Evolutionary conservation across 768 basidiomycete species (phyloP), one percentile per base, ranked within the genome.

Genomic region (Fomitopsis serialis): DNA sequence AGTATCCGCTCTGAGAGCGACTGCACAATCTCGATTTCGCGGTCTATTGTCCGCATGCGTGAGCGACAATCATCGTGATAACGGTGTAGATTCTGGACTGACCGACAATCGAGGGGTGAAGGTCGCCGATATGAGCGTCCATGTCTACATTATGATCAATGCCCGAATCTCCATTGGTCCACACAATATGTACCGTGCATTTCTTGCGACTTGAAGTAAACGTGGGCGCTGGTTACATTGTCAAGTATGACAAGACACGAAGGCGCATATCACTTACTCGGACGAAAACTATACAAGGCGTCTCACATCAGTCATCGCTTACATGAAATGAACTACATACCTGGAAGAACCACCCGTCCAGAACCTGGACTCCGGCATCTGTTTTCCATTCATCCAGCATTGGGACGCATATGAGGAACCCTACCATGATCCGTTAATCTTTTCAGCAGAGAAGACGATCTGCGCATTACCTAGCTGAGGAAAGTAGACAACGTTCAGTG

Each of bases 11-110:
- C 83, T n/a, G 82, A 71, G 17, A 98, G 73, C n/a, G 74, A 77
- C 58, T 96, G 91, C 0, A 93, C 66, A 43, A 98, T 89, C 66
- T 98, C 94, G n/a, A 96, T 83, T 69, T 97, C 94, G 25, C 78
- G 72, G 55, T 78, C 94, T 83, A 57, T 24, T 27, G 59, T 57
- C 19, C 22, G n/a, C 13, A 21, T 2, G 8, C 24, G 3, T 49
- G 19, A 23, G 23, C 10, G 23, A 4, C 9, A 7, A 6, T 19
- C 8, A 11, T 40, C 8, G 4, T 40, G 5, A 4, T 17, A 8
- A 40, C 19, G 11, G 29, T 11, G 29, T 8, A 15, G 37, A 7
- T 15, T 17, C 19, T n/a, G 37, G 12, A 58, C 77, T 50, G 58
- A 82, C 84, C 92, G 8, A 85, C 84, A 59, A 98, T 95, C 9